phyloP scores from a whole-genome alignment of 345 rosid species.

The Ailanthus altissimus region DNA sequence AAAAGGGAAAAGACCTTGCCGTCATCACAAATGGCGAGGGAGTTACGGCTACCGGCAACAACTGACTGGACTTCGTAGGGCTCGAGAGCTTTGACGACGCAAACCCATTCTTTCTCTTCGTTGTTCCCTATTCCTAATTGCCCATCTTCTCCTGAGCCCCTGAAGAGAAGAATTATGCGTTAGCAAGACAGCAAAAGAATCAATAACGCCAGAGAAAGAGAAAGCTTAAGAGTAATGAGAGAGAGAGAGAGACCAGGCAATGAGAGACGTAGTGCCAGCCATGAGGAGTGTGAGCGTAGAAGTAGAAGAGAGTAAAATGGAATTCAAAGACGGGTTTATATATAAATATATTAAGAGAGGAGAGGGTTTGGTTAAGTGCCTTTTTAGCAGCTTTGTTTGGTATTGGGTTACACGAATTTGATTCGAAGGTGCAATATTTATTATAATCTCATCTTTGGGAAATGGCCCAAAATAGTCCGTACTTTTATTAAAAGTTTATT shows the following conservation, averaged over 20 bases:
- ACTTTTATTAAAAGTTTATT: too few relatives aligned
- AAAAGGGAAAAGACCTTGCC: constrained; percentile 62
- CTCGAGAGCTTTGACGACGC: constrained; percentile 68
- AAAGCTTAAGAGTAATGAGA: constrained; percentile 1
- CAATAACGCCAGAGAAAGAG: neutral
- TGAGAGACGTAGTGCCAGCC: constrained; percentile 47
- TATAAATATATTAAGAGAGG: neutral
- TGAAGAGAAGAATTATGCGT: constrained; percentile 22
- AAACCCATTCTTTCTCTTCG: constrained; percentile 83
- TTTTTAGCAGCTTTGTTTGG: neutral
- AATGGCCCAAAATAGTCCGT: too few relatives aligned
- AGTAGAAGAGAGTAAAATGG: neutral
- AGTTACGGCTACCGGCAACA: constrained; percentile 96
- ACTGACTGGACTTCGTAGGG: constrained; percentile 70
- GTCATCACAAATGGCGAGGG: constrained; percentile 94
- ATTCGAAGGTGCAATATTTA: neutral
- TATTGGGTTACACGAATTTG: neutral
- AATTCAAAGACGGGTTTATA: neutral
- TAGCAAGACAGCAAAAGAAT: neutral
- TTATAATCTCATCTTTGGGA: neutral
- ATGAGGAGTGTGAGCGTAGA: constrained; percentile 12
- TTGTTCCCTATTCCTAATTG: constrained; percentile 82
- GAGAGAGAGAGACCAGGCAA: constrained; percentile 43
- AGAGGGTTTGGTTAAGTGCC: neutral
- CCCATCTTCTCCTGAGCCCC: constrained; percentile 99